Evolutionary conservation across 495 filamentous ascomycete species (phyloP).

Genomic region (Parathielavia appendiculata): DNA sequence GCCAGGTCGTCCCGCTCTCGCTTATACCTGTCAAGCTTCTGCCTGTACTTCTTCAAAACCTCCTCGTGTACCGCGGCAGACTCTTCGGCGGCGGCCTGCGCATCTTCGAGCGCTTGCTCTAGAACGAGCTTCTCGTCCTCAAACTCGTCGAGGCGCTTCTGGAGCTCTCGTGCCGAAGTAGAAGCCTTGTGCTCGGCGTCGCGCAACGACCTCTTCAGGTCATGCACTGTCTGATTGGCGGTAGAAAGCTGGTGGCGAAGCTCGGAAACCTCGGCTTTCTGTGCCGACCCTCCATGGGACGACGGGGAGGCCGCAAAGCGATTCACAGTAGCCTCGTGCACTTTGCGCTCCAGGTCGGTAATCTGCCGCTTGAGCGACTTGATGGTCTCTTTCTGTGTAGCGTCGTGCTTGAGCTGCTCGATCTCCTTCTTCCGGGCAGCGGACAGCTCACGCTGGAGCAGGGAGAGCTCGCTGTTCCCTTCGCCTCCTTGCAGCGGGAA

Average conservation of each 20-base stretch:
- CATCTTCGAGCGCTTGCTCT: slow-evolving; percentile 72
- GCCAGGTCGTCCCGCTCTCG: slow-evolving; percentile 34
- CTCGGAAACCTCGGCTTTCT: slow-evolving; percentile 58
- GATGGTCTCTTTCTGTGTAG: slow-evolving; percentile 51
- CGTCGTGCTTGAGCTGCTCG: slow-evolving; percentile 57
- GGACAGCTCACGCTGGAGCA: slow-evolving; percentile 56
- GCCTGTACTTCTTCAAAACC: slow-evolving; percentile 52
- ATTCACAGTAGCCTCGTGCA: slow-evolving; percentile 41
- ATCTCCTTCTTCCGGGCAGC: slow-evolving; percentile 60
- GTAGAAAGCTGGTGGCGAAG: slow-evolving; percentile 59
- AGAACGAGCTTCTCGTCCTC: slow-evolving; percentile 87
- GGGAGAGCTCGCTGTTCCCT: slow-evolving; percentile 52
- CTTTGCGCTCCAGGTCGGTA: slow-evolving; percentile 44
- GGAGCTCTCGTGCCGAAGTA: slow-evolving; percentile 74
- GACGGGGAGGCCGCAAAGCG: slow-evolving; percentile 33
- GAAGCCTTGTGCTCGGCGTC: slow-evolving; percentile 67
- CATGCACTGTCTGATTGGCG: slow-evolving; percentile 54
- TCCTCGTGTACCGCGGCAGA: slow-evolving; percentile 80
- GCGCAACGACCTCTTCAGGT: slow-evolving; percentile 46
- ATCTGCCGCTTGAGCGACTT: slow-evolving; percentile 47
- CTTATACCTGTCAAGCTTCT: slow-evolving; percentile 46
- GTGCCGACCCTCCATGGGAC: slow-evolving; percentile 42
- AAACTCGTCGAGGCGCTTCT: slow-evolving; percentile 77
- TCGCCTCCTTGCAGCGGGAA: slow-evolving; percentile 51
- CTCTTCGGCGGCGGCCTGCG: slow-evolving; percentile 66